These are phyloP conservation scores for Eremothecium cymbalariae DNA, from an alignment of 1,139 yeast genomes.

Conservation along the genomic window DNA sequence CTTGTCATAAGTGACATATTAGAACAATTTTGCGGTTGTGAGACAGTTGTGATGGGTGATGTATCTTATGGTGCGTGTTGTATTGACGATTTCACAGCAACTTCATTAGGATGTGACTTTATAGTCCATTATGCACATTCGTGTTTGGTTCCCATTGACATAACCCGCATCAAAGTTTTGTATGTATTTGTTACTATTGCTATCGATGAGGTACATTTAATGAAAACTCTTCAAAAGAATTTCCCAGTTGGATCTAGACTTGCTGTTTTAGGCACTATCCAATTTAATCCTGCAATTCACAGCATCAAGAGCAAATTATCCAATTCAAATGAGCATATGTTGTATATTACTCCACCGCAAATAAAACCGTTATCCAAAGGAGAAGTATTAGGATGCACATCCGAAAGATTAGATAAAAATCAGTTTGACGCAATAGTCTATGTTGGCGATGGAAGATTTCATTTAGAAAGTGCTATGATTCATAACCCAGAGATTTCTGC, in stretches of 20 bases:
- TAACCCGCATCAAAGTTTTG: conserved; percentile 79
- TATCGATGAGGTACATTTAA: conserved; percentile 74
- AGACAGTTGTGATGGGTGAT: conserved; percentile 95
- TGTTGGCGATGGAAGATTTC: conserved; percentile 95
- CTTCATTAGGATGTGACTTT: conserved; percentile 87
- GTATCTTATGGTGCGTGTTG: conserved; percentile 99
- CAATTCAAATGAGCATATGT: conserved; percentile 39
- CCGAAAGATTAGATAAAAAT: conserved; percentile 61
- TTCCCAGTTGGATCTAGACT: conserved; percentile 53
- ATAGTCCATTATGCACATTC: conserved; percentile 97
- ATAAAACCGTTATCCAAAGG: conserved; percentile 90
- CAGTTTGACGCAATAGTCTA: conserved; percentile 76
- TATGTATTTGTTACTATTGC: conserved; percentile 93
- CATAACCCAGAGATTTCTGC: conserved; percentile 93
- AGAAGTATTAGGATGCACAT: conserved; percentile 93
- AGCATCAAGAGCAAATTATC: conserved; percentile 57
- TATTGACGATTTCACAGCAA: conserved; percentile 92
- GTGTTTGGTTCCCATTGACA: conserved; percentile 90
- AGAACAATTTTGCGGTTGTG: conserved; percentile 83
- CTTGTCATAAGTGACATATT: conserved; percentile 80
- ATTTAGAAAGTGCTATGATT: conserved; percentile 92
- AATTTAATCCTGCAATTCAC: conserved; percentile 90
- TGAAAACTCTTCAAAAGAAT: conserved; percentile 66
- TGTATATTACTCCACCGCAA: conserved; percentile 78
- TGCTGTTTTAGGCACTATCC: conserved; percentile 92